phyloP scores from a whole-genome alignment of 192 early-diverging fungal species.

The Coemansia sp. region DNA sequence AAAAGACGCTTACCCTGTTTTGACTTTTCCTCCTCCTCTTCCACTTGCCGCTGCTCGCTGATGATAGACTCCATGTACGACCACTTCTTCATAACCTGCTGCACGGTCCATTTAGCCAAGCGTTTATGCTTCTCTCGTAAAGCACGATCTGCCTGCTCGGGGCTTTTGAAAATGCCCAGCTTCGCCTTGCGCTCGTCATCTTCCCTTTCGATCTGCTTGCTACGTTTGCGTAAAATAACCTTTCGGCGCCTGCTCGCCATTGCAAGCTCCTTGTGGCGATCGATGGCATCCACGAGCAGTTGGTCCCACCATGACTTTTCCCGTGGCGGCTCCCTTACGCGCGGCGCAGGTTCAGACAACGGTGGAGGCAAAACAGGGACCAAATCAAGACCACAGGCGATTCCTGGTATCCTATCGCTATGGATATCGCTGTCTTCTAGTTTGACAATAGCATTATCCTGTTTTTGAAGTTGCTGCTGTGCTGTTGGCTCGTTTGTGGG shows the following conservation, averaged over 20 bases:
- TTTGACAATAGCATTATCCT: background rate
- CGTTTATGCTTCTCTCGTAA: constrained; percentile 25
- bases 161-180: constrained; percentile 24
- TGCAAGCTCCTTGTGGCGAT: constrained; percentile 31
- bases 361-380: constrained; percentile 29
- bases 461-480: background rate
- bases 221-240: constrained; percentile 21
- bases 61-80: constrained; percentile 65
- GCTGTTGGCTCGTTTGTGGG: background rate
- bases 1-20: constrained; percentile 67
- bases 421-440: background rate
- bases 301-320: constrained; percentile 25
- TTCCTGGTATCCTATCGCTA: background rate
- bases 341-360: constrained; percentile 18
- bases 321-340: constrained; percentile 22
- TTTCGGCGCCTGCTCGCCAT: constrained; percentile 14
- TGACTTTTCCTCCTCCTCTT: constrained; percentile 63
- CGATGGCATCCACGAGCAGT: constrained; percentile 25
- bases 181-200: constrained; percentile 25
- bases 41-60: constrained; percentile 60
- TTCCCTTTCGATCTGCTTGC: constrained; percentile 21
- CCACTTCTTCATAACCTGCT: constrained; percentile 74
- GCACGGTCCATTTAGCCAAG: constrained; percentile 68
- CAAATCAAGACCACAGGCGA: background rate
- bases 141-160: constrained; percentile 26